Conservation (phyloP, 2,329 filamentous ascomycete species). For the Xylariaceae sp. region DNA sequence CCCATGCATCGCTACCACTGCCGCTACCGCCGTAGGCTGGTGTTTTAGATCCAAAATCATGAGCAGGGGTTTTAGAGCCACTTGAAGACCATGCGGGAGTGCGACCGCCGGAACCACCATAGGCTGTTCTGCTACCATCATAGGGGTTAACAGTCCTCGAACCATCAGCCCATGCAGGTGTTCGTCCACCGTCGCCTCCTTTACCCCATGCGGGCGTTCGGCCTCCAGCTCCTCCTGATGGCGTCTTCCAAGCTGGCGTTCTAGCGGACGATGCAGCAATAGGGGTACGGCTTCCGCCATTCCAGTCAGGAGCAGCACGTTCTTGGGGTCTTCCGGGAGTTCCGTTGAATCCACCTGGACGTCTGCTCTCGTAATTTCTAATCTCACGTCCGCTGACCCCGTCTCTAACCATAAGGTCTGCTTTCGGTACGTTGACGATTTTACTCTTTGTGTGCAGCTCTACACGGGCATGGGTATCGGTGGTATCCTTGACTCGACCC, state of each 20-base stretch:
- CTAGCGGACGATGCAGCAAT: slow-evolving; percentile 68
- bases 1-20: slow-evolving; percentile 64
- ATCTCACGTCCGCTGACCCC: slow-evolving; percentile 79
- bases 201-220: slow-evolving; percentile 70
- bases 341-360: slow-evolving; percentile 52
- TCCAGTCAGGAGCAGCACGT: slow-evolving; percentile 61
- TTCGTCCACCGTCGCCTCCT: slow-evolving; percentile 64
- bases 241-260: slow-evolving; percentile 78
- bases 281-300: slow-evolving; percentile 72
- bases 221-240: slow-evolving; percentile 61
- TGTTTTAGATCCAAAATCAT: slow-evolving; percentile 74
- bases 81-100: slow-evolving; percentile 78
- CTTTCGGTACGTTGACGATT: slow-evolving; percentile 83
- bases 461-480: slow-evolving; percentile 83
- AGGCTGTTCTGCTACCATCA: slow-evolving; percentile 77
- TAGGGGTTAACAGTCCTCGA: slow-evolving; percentile 74
- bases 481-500: slow-evolving; percentile 95
- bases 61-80: slow-evolving; percentile 74
- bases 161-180: slow-evolving; percentile 74
- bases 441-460: slow-evolving; percentile 96
- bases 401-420: slow-evolving; percentile 85
- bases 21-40: slow-evolving; percentile 62
- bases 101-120: slow-evolving; percentile 73
- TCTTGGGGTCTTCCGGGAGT: slow-evolving; percentile 55
- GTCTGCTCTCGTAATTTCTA: slow-evolving; percentile 65